Base-by-base conservation (phyloP, 106 monocot species). In the Dioscorea alata region DNA sequence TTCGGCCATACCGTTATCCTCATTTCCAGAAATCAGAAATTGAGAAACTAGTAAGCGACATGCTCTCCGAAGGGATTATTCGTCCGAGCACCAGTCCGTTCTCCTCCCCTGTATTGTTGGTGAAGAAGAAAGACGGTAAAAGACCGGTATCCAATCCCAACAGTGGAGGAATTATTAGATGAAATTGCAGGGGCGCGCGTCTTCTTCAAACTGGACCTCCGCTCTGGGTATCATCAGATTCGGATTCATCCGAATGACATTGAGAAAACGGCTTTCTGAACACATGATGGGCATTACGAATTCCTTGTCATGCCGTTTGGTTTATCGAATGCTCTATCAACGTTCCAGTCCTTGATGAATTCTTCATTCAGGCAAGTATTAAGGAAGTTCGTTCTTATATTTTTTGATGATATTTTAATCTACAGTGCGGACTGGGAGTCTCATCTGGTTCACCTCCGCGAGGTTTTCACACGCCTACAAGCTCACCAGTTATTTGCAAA, bases 51-150 rank as follows among this genome's bases (percentile, higher is more conserved):
- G 63, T 63, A 0, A 5, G 31, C 5, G 63, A 63, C 3, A 31
- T 63, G 63, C 63, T 63, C 0, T 8, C 8, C 6, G 8, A 10
- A n/a, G 63, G 63, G 4, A 63, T 63, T 13, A 63, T 63, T 10
- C 63, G 32, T 8, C 63, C 31, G 0, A 63, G 63, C 13, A 25
- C 63, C 3, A 32, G 32, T 13, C 32, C 63, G 7, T 63, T 25
- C 15, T 63, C 63, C 8, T 63, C 63, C 0, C 63, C 63, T 6
- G 28, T 31, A 10, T 12, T 63, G 22, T 25, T 63, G 0, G 63
- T 63, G 13, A 63, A 63, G 25, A 63, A 63, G 31, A 63, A 63
- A 31, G 63, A 63, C 13, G 28, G 63, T 0, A 10, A 63, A 63
- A 32, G 63, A 63, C 32, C 25, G 33, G 1, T 63, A 10, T 31